Conservation (phyloP, 106 monocot species). For the Chionographis japonica region DNA sequence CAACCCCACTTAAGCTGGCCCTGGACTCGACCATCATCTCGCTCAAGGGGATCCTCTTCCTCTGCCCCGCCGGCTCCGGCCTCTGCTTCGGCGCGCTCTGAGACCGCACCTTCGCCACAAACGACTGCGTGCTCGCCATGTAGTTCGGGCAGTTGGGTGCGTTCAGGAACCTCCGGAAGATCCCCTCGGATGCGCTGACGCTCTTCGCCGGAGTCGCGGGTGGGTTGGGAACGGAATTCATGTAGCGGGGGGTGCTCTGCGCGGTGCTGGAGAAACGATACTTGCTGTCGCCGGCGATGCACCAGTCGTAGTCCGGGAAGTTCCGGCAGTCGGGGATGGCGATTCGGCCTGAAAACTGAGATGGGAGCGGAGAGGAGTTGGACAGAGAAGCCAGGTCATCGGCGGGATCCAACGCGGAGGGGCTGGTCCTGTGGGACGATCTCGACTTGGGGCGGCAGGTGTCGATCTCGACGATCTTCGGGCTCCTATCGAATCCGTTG, state of each 20-base stretch:
- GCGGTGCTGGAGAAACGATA: constrained; percentile 31
- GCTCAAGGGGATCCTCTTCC: constrained; percentile 23
- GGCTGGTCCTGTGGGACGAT: constrained; percentile 26
- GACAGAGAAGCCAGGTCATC: constrained; percentile 5
- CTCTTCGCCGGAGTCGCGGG: constrained; percentile 31
- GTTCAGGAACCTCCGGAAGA: constrained; percentile 1
- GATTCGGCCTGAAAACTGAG: constrained; percentile 11
- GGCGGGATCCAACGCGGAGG: background rate
- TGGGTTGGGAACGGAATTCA: constrained; percentile 1
- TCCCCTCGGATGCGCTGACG: background rate
- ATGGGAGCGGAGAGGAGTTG: constrained; percentile 34
- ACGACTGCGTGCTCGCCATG: constrained; percentile 80
- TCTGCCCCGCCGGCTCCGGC: constrained; percentile 21
- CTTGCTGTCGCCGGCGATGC: constrained; percentile 1
- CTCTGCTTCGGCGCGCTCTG: constrained; percentile 84
- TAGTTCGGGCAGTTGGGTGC: constrained; percentile 37
- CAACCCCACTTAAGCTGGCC: constrained; percentile 39
- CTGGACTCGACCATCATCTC: constrained; percentile 37
- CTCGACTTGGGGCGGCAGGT: constrained; percentile 38
- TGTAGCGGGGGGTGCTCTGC: constrained; percentile 46
- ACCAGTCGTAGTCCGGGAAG: constrained; percentile 4
- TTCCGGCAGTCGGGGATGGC: constrained; percentile 6
- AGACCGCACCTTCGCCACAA: constrained; percentile 64
- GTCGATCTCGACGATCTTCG: constrained; percentile 62
- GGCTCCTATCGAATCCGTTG: constrained; percentile 34